Conservation (phyloP, 495 filamentous ascomycete species). For the Melanomma pulvis-pyrius region DNA sequence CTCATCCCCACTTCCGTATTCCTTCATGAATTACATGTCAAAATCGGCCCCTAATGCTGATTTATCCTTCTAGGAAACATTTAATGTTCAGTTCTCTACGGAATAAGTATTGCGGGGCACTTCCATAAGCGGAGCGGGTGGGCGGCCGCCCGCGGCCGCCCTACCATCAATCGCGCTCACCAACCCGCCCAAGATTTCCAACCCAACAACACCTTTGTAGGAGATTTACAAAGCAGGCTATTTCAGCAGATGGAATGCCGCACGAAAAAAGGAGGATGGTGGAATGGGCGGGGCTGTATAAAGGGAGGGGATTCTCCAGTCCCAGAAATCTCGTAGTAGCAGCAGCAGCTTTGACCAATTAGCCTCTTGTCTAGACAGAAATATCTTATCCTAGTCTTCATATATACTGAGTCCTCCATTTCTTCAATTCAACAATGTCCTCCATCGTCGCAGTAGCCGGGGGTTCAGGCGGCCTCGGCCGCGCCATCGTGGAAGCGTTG, state of each 20-base stretch:
- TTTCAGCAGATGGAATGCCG: too few relatives aligned
- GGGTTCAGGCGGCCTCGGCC: conserved; percentile 15
- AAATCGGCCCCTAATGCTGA: too few relatives aligned
- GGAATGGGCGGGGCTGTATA: background rate
- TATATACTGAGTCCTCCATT: background rate
- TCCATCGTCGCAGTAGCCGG: conserved; percentile 18
- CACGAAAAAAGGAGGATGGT: background rate
- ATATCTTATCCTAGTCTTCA: too few relatives aligned
- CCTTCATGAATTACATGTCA: too few relatives aligned
- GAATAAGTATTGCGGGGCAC: too few relatives aligned
- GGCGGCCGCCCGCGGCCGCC: background rate
- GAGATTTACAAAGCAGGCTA: too few relatives aligned
- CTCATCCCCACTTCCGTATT: too few relatives aligned
- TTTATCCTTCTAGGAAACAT: too few relatives aligned
- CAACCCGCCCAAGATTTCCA: background rate
- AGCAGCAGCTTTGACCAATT: too few relatives aligned
- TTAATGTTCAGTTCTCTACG: too few relatives aligned
- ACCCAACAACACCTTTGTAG: background rate
- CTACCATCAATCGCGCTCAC: background rate
- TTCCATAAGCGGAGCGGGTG: background rate
- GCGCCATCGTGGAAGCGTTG: conserved; percentile 12
- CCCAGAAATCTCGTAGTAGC: too few relatives aligned
- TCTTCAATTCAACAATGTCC: conserved; percentile 12
- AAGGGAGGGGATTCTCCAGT: background rate
- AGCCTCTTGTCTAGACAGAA: too few relatives aligned